Evolutionary conservation across 495 filamentous ascomycete genomes (phyloP).

Genomic region (Trichoderma virens): DNA sequence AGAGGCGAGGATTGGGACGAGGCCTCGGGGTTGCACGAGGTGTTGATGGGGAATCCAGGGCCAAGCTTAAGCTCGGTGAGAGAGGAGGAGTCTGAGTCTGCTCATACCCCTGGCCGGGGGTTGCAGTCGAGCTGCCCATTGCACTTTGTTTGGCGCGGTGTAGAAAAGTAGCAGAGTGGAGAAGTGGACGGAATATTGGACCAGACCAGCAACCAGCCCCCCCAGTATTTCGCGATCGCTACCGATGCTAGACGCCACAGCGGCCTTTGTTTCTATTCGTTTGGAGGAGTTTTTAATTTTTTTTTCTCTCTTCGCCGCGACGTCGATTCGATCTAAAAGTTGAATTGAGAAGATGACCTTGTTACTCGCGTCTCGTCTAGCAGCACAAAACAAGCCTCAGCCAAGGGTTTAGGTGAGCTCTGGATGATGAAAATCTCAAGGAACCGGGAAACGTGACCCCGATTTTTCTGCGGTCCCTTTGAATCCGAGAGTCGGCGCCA

Average conservation of each 20-base stretch:
- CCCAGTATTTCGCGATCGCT: conserved; percentile 1
- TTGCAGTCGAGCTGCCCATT: conserved; percentile 1
- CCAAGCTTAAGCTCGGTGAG: conserved; percentile 5
- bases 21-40: neutral
- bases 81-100: conserved; percentile 8
- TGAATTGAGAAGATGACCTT: too few species aligned
- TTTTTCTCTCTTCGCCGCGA: neutral
- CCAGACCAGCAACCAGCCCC: conserved; percentile 1
- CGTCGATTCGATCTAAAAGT: too few species aligned
- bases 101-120: conserved; percentile 3
- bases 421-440: neutral
- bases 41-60: neutral
- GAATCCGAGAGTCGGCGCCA: conserved; percentile 1
- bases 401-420: neutral
- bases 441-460: neutral
- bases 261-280: neutral
- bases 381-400: too few species aligned
- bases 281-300: neutral
- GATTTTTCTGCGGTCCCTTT: neutral
- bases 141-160: neutral
- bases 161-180: neutral
- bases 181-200: neutral
- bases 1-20: neutral
- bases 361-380: too few species aligned
- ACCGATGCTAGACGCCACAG: conserved; percentile 3